phyloP scores from a whole-genome alignment of 805 yeast genomes.

The Candida coquimbonensis region DNA sequence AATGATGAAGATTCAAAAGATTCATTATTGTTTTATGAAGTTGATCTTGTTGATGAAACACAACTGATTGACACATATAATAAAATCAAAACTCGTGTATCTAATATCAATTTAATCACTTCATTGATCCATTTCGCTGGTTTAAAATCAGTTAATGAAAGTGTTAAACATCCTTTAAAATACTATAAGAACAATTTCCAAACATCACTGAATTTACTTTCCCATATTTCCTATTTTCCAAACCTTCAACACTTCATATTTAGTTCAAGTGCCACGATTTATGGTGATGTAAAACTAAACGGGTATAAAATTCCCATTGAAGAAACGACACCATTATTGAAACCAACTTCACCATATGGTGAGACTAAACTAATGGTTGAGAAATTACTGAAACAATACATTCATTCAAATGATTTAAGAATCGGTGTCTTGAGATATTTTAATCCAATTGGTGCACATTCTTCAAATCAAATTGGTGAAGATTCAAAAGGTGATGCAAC shows the following conservation, averaged over 20 bases:
- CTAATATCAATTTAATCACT: conserved; percentile 29
- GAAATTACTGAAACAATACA: conserved; percentile 29
- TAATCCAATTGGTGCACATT: conserved; percentile 84
- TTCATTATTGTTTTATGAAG: conserved; percentile 25
- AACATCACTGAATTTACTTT: conserved; percentile 50
- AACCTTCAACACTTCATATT: conserved; percentile 52
- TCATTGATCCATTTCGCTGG: conserved; percentile 74
- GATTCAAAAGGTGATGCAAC: conserved; percentile 76
- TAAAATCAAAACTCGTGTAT: conserved; percentile 12
- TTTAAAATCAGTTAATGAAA: conserved; percentile 77
- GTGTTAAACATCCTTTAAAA: conserved; percentile 55
- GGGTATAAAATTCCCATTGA: conserved; percentile 73
- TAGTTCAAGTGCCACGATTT: conserved; percentile 76
- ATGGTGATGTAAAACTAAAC: conserved; percentile 73
- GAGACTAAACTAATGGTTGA: conserved; percentile 64
- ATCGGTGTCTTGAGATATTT: conserved; percentile 68
- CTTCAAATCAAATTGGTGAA: conserved; percentile 74
- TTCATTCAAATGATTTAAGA: conserved; percentile 39
- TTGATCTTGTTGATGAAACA: conserved; percentile 50
- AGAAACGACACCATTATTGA: conserved; percentile 60
- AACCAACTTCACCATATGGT: conserved; percentile 75
- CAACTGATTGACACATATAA: conserved; percentile 39
- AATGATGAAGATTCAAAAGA: not conserved
- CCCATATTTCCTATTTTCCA: not conserved
- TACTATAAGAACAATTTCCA: conserved; percentile 64